phyloP scores from a whole-genome alignment of 768 basidiomycete genomes.

The Hygrophorus pudorinus region DNA sequence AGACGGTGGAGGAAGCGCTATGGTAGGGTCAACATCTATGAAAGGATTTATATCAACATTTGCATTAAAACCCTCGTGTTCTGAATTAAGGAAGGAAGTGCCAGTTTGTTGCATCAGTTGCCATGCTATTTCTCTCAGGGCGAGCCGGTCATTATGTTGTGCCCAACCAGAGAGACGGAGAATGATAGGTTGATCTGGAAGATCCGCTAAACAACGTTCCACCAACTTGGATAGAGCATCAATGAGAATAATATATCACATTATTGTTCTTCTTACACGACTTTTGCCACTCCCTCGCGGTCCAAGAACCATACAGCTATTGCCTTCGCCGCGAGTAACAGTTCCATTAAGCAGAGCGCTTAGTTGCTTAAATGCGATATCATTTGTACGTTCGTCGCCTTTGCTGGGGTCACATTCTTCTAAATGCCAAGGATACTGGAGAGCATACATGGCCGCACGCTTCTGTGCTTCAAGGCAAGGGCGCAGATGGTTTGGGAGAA shows the following conservation, averaged over 20 bases:
- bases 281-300: slow-evolving; percentile 85
- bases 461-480: slow-evolving; percentile 48
- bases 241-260: background rate
- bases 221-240: slow-evolving; percentile 37
- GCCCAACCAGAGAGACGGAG: slow-evolving; percentile 79
- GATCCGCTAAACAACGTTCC: slow-evolving; percentile 40
- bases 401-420: slow-evolving; percentile 14
- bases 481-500: slow-evolving; percentile 31
- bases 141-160: slow-evolving; percentile 78
- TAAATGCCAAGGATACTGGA: slow-evolving; percentile 22
- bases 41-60: slow-evolving; percentile 40
- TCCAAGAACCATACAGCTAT: slow-evolving; percentile 84
- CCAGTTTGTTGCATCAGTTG: slow-evolving; percentile 77
- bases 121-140: slow-evolving; percentile 85
- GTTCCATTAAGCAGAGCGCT: slow-evolving; percentile 62
- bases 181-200: slow-evolving; percentile 50
- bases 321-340: slow-evolving; percentile 75
- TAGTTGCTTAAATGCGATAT: slow-evolving; percentile 46
- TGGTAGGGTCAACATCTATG: slow-evolving; percentile 23
- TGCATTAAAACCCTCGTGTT: slow-evolving; percentile 21
- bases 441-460: slow-evolving; percentile 36
- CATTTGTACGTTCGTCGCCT: slow-evolving; percentile 37
- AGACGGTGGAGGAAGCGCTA: slow-evolving; percentile 50
- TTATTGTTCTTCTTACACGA: slow-evolving; percentile 32
- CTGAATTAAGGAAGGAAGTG: slow-evolving; percentile 36